Evolutionary conservation across 805 yeast genomes (phyloP).

Genomic region (Schwanniomyces pseudopolymorphus): DNA sequence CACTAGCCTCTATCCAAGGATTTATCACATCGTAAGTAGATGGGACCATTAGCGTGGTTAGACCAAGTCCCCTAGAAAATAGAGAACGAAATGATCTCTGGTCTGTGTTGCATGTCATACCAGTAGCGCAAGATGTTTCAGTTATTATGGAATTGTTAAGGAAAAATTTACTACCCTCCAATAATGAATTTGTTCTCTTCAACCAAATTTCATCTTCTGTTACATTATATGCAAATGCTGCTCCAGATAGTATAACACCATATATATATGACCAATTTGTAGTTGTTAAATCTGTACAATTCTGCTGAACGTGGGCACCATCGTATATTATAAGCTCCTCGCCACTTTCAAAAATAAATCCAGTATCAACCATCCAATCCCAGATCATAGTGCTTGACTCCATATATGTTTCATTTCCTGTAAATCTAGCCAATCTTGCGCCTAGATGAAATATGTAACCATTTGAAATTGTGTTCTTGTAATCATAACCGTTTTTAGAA

Average conservation of each 20-base stretch:
- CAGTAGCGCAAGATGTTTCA: conserved; percentile 56
- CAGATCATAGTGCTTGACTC: conserved; percentile 75
- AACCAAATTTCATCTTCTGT: conserved; percentile 51
- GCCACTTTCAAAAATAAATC: conserved; percentile 19
- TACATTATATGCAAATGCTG: conserved; percentile 65
- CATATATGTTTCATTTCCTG: conserved; percentile 68
- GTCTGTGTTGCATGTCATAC: conserved; percentile 59
- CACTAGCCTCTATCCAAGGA: conserved; percentile 47
- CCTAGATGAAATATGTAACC: conserved; percentile 86
- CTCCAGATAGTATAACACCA: conserved; percentile 65
- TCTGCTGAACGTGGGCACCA: conserved; percentile 53
- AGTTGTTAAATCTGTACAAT: conserved; percentile 51
- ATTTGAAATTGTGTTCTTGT: conserved; percentile 86
- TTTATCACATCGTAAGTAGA: conserved; percentile 41
- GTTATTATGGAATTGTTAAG: conserved; percentile 52
- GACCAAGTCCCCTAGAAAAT: conserved; percentile 61
- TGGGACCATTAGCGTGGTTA: conserved; percentile 57
- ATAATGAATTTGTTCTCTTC: conserved; percentile 33
- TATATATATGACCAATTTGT: conserved; percentile 70
- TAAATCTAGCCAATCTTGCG: conserved; percentile 85
- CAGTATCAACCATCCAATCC: conserved; percentile 69
- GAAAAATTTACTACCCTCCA: conserved; percentile 39
- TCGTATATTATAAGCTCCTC: conserved; percentile 43
- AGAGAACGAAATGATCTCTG: conserved; percentile 76
- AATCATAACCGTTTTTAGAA: conserved; percentile 93